Percentiles rank a stretch among this genome's conserved stretches.
Conservation (phyloP, 192 early-diverging fungal genomes). For the Umbelopsis sp. region DNA sequence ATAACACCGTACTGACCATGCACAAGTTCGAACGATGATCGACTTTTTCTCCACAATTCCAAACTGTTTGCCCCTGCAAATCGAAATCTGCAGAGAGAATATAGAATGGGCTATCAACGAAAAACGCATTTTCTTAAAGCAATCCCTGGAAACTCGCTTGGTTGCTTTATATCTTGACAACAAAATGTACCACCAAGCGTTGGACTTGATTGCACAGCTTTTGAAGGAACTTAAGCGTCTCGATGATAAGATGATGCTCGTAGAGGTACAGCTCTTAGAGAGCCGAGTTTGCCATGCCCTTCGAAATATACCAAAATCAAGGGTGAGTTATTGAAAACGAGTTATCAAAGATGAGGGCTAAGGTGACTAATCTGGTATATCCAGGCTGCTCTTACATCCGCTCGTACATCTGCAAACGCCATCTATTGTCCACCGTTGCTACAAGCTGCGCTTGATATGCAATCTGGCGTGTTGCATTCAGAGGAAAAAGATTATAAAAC, state of each 20-base stretch:
- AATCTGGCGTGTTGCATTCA: slow-evolving; percentile 95
- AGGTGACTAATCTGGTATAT: neutral
- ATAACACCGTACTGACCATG: neutral
- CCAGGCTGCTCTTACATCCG: slow-evolving; percentile 92
- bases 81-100: slow-evolving; percentile 90
- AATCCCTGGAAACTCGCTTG: slow-evolving; percentile 92
- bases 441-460: slow-evolving; percentile 96
- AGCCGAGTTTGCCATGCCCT: slow-evolving; percentile 92
- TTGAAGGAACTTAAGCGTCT: slow-evolving; percentile 97
- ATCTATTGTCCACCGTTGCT: slow-evolving; percentile 98
- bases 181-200: slow-evolving; percentile 92
- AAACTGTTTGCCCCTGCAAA: slow-evolving; percentile 85
- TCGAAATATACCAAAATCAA: slow-evolving; percentile 90
- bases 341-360: neutral
- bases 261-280: slow-evolving; percentile 97
- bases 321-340: slow-evolving; percentile 45
- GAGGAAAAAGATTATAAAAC: slow-evolving; percentile 99
- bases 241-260: slow-evolving; percentile 98
- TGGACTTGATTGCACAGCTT: slow-evolving; percentile 79
- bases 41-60: slow-evolving; percentile 89
- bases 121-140: slow-evolving; percentile 95
- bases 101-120: slow-evolving; percentile 91
- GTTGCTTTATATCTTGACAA: slow-evolving; percentile 89
- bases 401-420: slow-evolving; percentile 94
- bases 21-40: slow-evolving; percentile 79